Evolutionary conservation across 192 early-diverging fungal genomes (phyloP).

Genomic region (Neocallimastix lanati): DNA sequence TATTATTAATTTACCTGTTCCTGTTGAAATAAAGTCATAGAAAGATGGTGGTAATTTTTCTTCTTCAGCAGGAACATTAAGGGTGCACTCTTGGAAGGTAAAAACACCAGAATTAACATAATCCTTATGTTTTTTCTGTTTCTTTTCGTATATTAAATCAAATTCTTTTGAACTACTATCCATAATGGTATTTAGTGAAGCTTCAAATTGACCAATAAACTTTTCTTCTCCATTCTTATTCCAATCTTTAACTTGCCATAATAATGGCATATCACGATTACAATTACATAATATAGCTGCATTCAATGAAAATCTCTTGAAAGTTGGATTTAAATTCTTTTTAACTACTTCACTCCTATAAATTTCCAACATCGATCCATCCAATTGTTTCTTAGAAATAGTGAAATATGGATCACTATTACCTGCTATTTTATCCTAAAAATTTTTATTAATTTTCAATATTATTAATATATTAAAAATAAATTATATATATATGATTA

Average conservation of each 20-base stretch:
- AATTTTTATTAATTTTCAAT: no score
- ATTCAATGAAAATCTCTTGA: neutral
- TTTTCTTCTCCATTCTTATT: neutral
- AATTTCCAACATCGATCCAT: neutral
- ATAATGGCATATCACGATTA: neutral
- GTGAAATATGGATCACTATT: neutral
- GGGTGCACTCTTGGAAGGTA: neutral
- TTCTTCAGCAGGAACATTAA: neutral
- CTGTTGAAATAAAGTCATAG: neutral
- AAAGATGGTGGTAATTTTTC: neutral
- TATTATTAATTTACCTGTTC: neutral
- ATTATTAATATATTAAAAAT: no score
- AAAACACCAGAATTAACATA: conserved; percentile 3
- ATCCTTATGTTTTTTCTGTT: neutral
- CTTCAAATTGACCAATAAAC: neutral
- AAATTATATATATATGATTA: no score
- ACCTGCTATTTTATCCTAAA: neutral
- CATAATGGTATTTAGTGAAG: neutral
- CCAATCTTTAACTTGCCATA: conserved; percentile 1
- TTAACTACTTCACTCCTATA: neutral
- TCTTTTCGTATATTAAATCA: conserved; percentile 1
- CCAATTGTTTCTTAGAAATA: neutral
- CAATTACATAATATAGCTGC: neutral
- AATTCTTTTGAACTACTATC: neutral
- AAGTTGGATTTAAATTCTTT: neutral